These are phyloP conservation scores for Myriosclerotinia scirpicola DNA, from an alignment of 2,329 filamentous ascomycete species.

Conservation along the genomic window DNA sequence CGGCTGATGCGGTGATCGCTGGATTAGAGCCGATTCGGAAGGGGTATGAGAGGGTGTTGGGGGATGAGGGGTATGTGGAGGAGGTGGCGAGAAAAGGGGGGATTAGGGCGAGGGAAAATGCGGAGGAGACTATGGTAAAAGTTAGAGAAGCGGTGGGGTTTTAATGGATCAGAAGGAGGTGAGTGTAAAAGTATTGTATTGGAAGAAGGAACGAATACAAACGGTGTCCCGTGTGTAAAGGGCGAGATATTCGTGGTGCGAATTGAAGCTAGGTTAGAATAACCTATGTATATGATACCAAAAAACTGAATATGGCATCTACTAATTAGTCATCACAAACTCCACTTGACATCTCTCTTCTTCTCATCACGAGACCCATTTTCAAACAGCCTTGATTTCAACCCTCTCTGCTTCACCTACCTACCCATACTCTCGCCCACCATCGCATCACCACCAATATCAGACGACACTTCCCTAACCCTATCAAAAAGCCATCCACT, in stretches of 20 bases:
- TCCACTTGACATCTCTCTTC: background rate
- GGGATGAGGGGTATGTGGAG: conserved; percentile 53
- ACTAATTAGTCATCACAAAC: background rate
- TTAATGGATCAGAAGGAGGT: conserved; percentile 2
- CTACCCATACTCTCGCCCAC: too few species aligned
- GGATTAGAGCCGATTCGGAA: conserved; percentile 56
- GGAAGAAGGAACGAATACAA: background rate
- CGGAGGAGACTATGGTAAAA: conserved; percentile 50
- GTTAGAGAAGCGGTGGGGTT: conserved; percentile 48
- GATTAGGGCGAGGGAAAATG: conserved; percentile 59
- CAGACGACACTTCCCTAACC: too few species aligned
- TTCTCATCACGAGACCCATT: too few species aligned
- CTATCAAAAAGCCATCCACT: too few species aligned
- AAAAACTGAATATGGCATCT: background rate
- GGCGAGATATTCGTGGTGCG: too few species aligned
- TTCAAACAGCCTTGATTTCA: too few species aligned
- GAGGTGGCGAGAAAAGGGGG: conserved; percentile 59
- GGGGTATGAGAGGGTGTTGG: conserved; percentile 54
- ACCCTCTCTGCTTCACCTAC: too few species aligned
- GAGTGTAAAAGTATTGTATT: background rate
- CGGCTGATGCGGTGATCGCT: conserved; percentile 57
- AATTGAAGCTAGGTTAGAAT: background rate
- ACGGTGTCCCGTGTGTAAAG: background rate
- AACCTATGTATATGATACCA: conserved; percentile 1
- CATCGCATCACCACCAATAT: too few species aligned